phyloP scores from a whole-genome alignment of 1,284 basidiomycete species.

The Termitomyces sp. region DNA sequence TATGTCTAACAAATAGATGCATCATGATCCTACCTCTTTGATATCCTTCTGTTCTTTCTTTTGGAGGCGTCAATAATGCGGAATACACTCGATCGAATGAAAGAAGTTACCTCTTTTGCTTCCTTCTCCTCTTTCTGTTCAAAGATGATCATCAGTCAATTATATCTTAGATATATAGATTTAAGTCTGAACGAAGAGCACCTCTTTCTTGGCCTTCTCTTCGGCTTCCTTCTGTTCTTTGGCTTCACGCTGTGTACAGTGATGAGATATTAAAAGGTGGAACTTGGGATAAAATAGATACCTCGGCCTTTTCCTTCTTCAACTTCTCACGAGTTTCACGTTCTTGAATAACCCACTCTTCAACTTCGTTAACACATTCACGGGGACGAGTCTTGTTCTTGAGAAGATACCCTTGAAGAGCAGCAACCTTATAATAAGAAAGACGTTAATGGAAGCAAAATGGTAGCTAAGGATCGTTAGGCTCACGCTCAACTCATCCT shows the following conservation, averaged over 20 bases:
- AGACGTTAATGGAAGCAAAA: background rate
- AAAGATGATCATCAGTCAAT: slow-evolving; percentile 2
- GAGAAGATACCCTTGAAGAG: slow-evolving; percentile 77
- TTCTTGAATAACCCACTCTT: slow-evolving; percentile 69
- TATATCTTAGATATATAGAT: background rate
- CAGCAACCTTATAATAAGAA: slow-evolving; percentile 60
- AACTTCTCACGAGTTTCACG: slow-evolving; percentile 76
- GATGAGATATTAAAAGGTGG: slow-evolving; percentile 11
- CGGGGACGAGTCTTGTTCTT: slow-evolving; percentile 81
- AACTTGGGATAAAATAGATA: slow-evolving; percentile 17
- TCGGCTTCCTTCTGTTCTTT: slow-evolving; percentile 70
- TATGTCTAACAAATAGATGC: background rate
- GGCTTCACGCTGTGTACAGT: slow-evolving; percentile 53
- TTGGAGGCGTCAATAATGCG: slow-evolving; percentile 2
- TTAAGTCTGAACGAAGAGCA: slow-evolving; percentile 18
- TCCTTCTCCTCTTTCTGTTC: slow-evolving; percentile 34
- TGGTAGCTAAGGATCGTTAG: background rate
- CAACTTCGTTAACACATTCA: slow-evolving; percentile 76
- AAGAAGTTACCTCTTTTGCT: slow-evolving; percentile 29
- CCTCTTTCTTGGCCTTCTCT: slow-evolving; percentile 54
- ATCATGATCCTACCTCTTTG: slow-evolving; percentile 28
- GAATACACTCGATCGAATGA: slow-evolving; percentile 1
- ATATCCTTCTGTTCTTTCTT: slow-evolving; percentile 52
- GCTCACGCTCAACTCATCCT: slow-evolving; percentile 77
- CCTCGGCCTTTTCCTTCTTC: slow-evolving; percentile 83